These are phyloP conservation scores for Calocera viscosa DNA, from an alignment of 768 basidiomycete species.

Conservation along the genomic window DNA sequence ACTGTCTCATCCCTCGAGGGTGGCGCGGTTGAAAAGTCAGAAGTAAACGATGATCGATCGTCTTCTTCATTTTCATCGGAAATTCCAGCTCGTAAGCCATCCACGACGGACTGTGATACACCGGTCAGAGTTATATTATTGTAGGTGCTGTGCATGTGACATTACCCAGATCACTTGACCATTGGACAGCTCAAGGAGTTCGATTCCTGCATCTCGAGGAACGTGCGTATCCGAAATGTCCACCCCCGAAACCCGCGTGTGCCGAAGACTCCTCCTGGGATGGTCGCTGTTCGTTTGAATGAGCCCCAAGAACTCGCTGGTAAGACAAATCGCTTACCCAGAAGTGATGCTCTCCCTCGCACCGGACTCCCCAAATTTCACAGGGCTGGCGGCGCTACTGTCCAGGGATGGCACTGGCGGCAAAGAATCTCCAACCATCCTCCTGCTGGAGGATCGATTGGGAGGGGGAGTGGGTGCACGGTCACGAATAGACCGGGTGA, in stretches of 20 bases:
- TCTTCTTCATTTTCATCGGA: neutral
- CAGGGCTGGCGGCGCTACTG: neutral
- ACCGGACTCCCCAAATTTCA: neutral
- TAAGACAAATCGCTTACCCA: neutral
- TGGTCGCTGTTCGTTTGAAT: neutral
- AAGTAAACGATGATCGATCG: neutral
- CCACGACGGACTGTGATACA: neutral
- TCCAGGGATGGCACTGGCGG: neutral
- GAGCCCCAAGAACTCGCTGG: neutral
- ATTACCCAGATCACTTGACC: slow-evolving; percentile 1
- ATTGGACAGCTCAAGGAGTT: neutral
- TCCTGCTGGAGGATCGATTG: neutral
- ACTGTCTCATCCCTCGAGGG: neutral
- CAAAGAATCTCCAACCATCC: neutral
- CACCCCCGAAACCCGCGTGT: neutral
- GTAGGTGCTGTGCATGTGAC: neutral
- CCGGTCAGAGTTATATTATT: neutral
- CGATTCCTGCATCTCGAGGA: neutral
- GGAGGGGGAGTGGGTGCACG: neutral
- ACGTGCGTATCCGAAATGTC: neutral
- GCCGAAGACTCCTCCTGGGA: neutral
- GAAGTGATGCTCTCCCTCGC: neutral
- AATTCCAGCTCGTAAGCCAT: neutral
- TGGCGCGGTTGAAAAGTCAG: neutral
- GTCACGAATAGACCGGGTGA: neutral